phyloP scores from a whole-genome alignment of 2,329 filamentous ascomycete genomes.

The Endothia cerciana region DNA sequence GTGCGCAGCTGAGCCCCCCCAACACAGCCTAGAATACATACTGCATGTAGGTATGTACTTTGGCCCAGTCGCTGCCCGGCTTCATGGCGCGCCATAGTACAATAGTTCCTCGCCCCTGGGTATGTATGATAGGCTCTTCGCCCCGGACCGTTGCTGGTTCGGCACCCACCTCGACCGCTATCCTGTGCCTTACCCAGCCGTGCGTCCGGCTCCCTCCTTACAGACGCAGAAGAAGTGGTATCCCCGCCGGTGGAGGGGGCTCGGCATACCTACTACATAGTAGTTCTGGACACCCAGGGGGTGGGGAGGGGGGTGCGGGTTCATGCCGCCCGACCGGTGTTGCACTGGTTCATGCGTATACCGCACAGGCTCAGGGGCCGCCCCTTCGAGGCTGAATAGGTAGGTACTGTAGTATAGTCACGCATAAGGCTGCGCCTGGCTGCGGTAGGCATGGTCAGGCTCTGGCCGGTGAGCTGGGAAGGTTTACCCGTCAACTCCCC shows the following conservation, averaged over 20 bases:
- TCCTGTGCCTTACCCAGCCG: slow-evolving; percentile 5
- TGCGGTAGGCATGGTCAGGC: background rate
- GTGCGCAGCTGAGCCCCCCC: too few species aligned
- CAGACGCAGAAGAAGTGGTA: too few species aligned
- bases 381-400: background rate
- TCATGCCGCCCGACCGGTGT: background rate
- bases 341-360: background rate
- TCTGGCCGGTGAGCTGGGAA: background rate
- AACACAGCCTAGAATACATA: too few species aligned
- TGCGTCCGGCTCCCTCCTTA: background rate
- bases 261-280: too few species aligned
- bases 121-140: too few species aligned
- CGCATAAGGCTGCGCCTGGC: background rate
- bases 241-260: too few species aligned
- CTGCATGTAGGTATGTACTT: too few species aligned
- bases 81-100: too few species aligned
- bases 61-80: too few species aligned
- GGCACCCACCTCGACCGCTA: background rate
- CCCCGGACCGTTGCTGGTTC: too few species aligned
- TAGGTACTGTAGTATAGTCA: background rate
- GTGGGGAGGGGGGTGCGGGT: background rate
- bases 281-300: too few species aligned
- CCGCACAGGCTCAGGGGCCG: background rate
- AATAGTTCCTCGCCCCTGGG: too few species aligned
- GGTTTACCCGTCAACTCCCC: background rate